A percentile compares a stretch with the other conserved stretches of the same genome.
Conservation (phyloP, 352 stramenopile genomes). For the Phytophthora tubulina region DNA sequence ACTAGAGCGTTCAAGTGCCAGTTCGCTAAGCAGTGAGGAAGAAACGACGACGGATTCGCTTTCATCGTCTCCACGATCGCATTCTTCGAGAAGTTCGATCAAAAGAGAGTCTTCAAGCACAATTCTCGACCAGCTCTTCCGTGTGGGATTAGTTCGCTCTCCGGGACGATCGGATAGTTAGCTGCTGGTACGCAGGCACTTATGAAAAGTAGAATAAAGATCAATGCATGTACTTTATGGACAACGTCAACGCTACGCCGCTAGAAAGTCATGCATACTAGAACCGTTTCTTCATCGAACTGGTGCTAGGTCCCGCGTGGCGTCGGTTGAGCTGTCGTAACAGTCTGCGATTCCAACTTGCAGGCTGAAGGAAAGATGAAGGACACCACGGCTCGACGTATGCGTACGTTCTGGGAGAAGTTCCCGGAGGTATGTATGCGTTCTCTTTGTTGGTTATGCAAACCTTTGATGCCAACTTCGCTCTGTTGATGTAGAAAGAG, state of each 20-base stretch:
- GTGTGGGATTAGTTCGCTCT: slow-evolving; percentile 30
- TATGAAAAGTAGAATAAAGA: background rate
- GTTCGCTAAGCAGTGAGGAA: slow-evolving; percentile 14
- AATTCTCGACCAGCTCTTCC: slow-evolving; percentile 36
- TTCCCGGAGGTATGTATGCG: slow-evolving; percentile 63
- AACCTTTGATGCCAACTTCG: background rate
- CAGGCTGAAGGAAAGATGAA: slow-evolving; percentile 14
- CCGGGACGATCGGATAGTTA: slow-evolving; percentile 30
- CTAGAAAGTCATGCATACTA: background rate
- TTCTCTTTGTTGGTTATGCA: background rate
- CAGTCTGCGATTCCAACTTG: slow-evolving; percentile 4
- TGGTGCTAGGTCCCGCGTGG: background rate
- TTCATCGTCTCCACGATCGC: background rate
- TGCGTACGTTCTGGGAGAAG: slow-evolving; percentile 70
- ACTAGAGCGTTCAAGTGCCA: slow-evolving; percentile 21
- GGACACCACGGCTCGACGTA: slow-evolving; percentile 7
- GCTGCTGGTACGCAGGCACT: background rate
- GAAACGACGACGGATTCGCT: slow-evolving; percentile 6
- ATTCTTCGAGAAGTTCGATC: slow-evolving; percentile 16
- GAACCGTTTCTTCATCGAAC: slow-evolving; percentile 21
- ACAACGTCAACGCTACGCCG: too few species aligned
- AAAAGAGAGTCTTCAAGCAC: slow-evolving; percentile 34
- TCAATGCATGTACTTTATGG: background rate
- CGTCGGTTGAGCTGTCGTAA: slow-evolving; percentile 25
- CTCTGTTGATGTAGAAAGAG: slow-evolving; percentile 71